Base-by-base conservation (phyloP, 2,329 filamentous ascomycete genomes). In the Penicillium sp. region DNA sequence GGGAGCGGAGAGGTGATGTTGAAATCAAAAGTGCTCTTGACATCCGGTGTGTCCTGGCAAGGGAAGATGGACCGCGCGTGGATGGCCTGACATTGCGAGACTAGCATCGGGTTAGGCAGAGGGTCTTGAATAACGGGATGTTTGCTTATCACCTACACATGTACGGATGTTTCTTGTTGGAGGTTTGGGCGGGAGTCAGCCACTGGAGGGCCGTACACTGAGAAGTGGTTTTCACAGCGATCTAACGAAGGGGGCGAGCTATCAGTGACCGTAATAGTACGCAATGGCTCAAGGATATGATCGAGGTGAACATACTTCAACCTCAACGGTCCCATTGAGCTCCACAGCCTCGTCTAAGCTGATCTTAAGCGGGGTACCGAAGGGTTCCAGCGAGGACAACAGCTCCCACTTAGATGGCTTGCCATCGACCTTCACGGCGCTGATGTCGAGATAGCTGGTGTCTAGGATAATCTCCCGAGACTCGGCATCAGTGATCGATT, bases 71-170 rank as follows among this genome's bases (percentile, higher is more conserved):
- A 95, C 52, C 93, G 84, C 38, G 89, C 89, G 65, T 97, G 91
- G 64, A 96, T 97, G 46, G 92, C 91, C 76, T 98, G 92, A 70
- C 91, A 95, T 75, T 97, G 93, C 39, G 89, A 95, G 76, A 97
- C 74, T 77, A 27, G 38, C 23, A 41, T 13, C 8, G 23, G 12
- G 38, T 41, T 2, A 25, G 7, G 1, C 10, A 24, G 9, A 12
- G 32, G 24, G 23, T 8, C 4, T 25, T n/a, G n/a, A 15, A 25
- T 18, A 20, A 7, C 28, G 15, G 15, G 18, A 4, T 20, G 9
- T 37, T 37, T 37, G 15, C 33, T 10, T 37, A 33, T 47, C 27
- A 61, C 72, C 59, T 68, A 77, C 75, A 97, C 84, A 97, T 92
- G 72, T 96, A 97, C 1, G 92, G 92, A 59, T 95, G 87, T 72